Evolutionary conservation across 2,329 filamentous ascomycete species (phyloP), one percentile per base, ranked within the genome.

Genomic region (Xylariaceae sp.): DNA sequence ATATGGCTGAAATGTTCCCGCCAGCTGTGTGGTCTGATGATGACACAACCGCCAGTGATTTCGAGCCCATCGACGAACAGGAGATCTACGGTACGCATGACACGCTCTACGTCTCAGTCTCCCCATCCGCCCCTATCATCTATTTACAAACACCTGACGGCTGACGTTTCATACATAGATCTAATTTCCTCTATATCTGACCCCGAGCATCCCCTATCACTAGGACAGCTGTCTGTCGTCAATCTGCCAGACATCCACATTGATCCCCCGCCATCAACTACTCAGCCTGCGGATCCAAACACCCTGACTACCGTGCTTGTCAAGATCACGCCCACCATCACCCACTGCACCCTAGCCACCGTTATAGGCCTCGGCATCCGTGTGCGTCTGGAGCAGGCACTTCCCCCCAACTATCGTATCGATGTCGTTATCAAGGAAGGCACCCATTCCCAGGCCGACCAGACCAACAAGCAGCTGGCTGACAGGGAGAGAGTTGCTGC

Each of bases 401-500:
- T 98, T 47, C 93, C 93, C 3, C 88, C 93, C 25, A 87, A 92
- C 60, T 98, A 93, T 66, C 82, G 93, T 29, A 79, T 97, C 40
- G 91, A 97, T 66, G 89, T 97, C 37, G 81, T 85, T 58, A 95
- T 96, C 67, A 96, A 97, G 67, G 86, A 95, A 68, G 92, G 91
- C 51, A 93, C 90, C n/a, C 93, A 97, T 66, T 88, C 83, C 54
- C 94, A 94, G 50, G 92, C 89, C 37, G 90, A 95, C 52, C 90
- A 95, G 65, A 90, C 96, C 42, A 96, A 95, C 71, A 96, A 96
- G 74, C 93, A 98, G 69, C 73, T 98, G 35, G 88, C 83, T 25
- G 93, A 98, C 70, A 98, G 97, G 74, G 93, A 98, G 71, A 77
- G 93, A 50, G 93, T 98, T 36, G 91, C 92, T 1, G 93, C 93